Percentiles rank a stretch among this genome's conserved stretches.
These are phyloP conservation scores for Aspergillus brunneoviolaceus DNA, from an alignment of 2,329 filamentous ascomycete species.

Conservation along the genomic window DNA sequence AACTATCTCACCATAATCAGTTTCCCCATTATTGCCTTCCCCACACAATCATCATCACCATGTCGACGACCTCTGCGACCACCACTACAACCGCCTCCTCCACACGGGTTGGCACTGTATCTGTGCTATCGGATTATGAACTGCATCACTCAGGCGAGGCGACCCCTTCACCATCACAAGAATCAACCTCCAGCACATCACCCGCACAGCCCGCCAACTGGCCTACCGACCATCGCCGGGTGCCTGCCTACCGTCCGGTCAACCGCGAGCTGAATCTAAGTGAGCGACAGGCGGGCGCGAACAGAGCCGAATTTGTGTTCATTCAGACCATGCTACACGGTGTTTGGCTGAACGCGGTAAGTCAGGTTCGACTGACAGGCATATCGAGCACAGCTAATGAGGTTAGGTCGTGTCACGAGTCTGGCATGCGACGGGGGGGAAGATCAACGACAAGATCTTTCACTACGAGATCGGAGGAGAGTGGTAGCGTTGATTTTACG, in stretches of 20 bases:
- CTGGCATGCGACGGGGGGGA: slow-evolving; percentile 54
- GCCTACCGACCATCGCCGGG: slow-evolving; percentile 49
- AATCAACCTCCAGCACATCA: not conserved
- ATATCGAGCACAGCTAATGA: not conserved
- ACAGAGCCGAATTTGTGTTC: slow-evolving; percentile 48
- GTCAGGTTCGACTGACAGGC: not conserved
- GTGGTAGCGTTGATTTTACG: slow-evolving; percentile 30
- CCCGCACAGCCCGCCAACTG: slow-evolving; percentile 35
- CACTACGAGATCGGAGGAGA: slow-evolving; percentile 57
- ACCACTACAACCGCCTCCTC: slow-evolving; percentile 17
- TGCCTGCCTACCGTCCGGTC: slow-evolving; percentile 50
- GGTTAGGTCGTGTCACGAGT: slow-evolving; percentile 37
- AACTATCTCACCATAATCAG: not conserved
- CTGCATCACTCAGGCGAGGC: slow-evolving; percentile 25
- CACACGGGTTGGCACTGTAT: slow-evolving; percentile 14
- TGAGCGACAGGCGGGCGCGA: slow-evolving; percentile 47
- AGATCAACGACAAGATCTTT: slow-evolving; percentile 50
- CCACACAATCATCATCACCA: slow-evolving; percentile 13
- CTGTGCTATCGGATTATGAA: slow-evolving; percentile 30
- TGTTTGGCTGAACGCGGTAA: slow-evolving; percentile 43
- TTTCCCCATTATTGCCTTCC: not conserved
- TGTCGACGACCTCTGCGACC: slow-evolving; percentile 21
- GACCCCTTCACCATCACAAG: not conserved
- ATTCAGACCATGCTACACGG: slow-evolving; percentile 53
- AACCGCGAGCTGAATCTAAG: slow-evolving; percentile 45